phyloP scores from a whole-genome alignment of 495 filamentous ascomycete genomes.

The Astrothelium macrocarpum region DNA sequence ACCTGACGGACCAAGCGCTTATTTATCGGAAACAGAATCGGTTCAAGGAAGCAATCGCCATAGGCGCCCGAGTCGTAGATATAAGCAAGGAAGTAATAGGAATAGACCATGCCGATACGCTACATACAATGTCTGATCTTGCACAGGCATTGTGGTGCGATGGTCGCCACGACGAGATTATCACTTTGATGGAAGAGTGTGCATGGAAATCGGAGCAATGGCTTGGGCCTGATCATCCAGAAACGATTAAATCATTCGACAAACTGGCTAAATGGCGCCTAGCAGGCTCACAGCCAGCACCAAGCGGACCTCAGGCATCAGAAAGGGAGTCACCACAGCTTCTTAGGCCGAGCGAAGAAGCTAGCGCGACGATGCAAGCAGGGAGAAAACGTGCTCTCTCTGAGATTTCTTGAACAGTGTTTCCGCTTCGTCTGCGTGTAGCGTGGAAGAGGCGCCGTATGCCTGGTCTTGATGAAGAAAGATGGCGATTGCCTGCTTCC shows the following conservation, averaged over 20 bases:
- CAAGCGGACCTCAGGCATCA: neutral
- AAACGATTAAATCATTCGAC: neutral
- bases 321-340: neutral
- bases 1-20: too few relatives aligned
- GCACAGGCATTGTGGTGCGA: neutral
- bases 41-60: neutral
- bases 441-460: neutral
- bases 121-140: constrained; percentile 5
- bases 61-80: constrained; percentile 4
- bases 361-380: neutral
- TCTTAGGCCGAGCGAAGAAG: neutral
- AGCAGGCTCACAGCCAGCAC: neutral
- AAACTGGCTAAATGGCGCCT: neutral
- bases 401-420: neutral
- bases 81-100: constrained; percentile 11
- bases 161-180: neutral
- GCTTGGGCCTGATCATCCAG: constrained; percentile 7
- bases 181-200: constrained; percentile 1
- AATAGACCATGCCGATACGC: constrained; percentile 13
- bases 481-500: too few relatives aligned
- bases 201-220: neutral
- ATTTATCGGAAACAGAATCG: neutral
- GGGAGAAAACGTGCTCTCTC: neutral
- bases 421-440: neutral
- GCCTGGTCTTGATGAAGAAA: too few relatives aligned